Conservation (phyloP, 2,329 filamentous ascomycete genomes). For the Aspergillus calidoustus region DNA sequence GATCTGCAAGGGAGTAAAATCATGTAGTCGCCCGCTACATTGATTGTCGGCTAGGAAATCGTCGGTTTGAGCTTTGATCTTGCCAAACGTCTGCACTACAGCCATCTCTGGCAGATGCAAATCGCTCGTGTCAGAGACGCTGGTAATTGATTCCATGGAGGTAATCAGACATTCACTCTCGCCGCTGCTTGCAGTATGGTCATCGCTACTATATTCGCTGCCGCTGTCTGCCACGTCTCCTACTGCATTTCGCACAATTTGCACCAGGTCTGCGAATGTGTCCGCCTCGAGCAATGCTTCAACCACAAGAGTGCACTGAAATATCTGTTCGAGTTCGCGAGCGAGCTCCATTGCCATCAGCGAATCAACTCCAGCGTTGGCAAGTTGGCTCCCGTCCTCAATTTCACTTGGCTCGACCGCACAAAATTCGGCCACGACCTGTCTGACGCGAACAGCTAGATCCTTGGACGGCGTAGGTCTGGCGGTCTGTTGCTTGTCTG, state of each 20-base stretch:
- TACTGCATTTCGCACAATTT: constrained; percentile 25
- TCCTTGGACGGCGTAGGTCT: background rate
- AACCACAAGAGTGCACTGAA: constrained; percentile 38
- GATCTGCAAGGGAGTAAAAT: constrained; percentile 31
- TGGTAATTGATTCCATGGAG: constrained; percentile 14
- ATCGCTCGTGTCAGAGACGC: constrained; percentile 9
- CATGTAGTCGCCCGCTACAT: constrained; percentile 30
- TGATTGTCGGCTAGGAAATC: constrained; percentile 31
- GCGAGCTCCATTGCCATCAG: constrained; percentile 56
- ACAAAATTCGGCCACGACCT: constrained; percentile 24
- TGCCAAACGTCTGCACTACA: constrained; percentile 33
- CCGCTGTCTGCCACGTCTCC: background rate
- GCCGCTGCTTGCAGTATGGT: background rate
- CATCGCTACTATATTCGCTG: background rate
- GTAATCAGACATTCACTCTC: background rate
- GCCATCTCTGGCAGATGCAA: constrained; percentile 7
- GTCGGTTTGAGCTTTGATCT: constrained; percentile 33
- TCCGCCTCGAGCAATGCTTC: constrained; percentile 36
- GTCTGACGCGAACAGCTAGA: constrained; percentile 17
- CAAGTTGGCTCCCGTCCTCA: constrained; percentile 18
- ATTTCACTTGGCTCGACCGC: constrained; percentile 22
- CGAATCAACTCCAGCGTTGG: constrained; percentile 54
- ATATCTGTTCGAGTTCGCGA: constrained; percentile 46
- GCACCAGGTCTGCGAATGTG: constrained; percentile 36
- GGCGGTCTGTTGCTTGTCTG: background rate